Evolutionary conservation across 2,329 filamentous ascomycete genomes (phyloP).

Genomic region (Macrophomina phaseolina): DNA sequence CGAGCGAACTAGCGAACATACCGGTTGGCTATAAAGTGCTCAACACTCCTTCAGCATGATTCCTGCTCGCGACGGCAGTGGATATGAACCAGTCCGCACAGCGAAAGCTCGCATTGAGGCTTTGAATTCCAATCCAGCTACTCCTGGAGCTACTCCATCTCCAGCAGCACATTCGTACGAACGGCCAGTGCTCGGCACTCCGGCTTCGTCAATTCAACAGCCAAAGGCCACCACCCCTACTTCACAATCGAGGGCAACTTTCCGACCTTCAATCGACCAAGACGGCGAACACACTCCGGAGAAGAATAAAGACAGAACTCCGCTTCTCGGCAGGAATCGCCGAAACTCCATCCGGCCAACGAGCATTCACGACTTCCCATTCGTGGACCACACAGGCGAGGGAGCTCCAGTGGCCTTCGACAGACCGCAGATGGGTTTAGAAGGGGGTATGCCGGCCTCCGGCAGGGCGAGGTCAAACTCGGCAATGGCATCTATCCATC

Average conservation of each 20-base stretch:
- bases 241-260: neutral
- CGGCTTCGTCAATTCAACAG: neutral
- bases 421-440: neutral
- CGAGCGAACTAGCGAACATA: neutral
- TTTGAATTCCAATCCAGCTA: neutral
- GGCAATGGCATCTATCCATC: neutral
- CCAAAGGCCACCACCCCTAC: conserved; percentile 1
- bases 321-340: conserved; percentile 11
- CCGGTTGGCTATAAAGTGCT: neutral
- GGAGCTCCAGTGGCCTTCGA: neutral
- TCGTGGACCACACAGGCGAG: neutral
- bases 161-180: neutral
- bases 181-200: neutral
- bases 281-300: neutral
- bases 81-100: neutral
- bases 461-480: conserved; percentile 17
- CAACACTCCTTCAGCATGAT: neutral
- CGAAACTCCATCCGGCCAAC: neutral
- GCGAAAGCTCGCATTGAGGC: neutral
- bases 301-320: neutral
- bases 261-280: conserved; percentile 2
- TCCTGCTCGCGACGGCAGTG: neutral
- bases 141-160: neutral
- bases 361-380: conserved; percentile 8
- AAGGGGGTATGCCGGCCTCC: neutral